phyloP scores from a whole-genome alignment of 2,329 filamentous ascomycete genomes.

The Fusarium sp. region DNA sequence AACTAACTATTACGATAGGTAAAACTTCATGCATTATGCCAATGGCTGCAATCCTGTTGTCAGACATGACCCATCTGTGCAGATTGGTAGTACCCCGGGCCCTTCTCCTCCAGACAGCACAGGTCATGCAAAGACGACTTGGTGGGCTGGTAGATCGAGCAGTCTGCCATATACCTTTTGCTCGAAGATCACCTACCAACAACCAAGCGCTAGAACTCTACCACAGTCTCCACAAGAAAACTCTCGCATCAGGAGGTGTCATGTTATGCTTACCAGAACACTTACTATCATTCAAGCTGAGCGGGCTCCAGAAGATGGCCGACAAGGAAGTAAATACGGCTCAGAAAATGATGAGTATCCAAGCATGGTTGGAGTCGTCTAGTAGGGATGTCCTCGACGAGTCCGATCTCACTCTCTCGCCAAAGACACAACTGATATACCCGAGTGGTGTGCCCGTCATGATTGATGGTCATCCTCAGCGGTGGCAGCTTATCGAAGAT shows the following conservation, averaged over 20 bases:
- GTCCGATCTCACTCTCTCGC: constrained; percentile 67
- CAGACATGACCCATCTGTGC: constrained; percentile 59
- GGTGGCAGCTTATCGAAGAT: constrained; percentile 62
- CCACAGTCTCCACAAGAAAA: constrained; percentile 53
- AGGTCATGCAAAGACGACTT: constrained; percentile 66
- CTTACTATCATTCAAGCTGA: constrained; percentile 73
- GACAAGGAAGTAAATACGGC: constrained; percentile 60
- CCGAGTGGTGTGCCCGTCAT: constrained; percentile 63
- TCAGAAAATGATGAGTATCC: constrained; percentile 62
- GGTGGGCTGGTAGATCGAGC: constrained; percentile 66
- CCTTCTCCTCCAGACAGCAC: constrained; percentile 68
- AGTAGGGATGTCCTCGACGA: constrained; percentile 76
- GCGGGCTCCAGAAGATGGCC: constrained; percentile 68
- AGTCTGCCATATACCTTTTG: constrained; percentile 69
- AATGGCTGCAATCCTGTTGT: constrained; percentile 61
- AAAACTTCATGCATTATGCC: constrained; percentile 71
- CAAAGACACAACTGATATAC: constrained; percentile 70
- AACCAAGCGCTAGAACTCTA: constrained; percentile 54
- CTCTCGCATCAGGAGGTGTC: constrained; percentile 60
- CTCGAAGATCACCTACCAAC: constrained; percentile 60
- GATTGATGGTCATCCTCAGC: constrained; percentile 66
- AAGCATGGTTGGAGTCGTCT: constrained; percentile 62
- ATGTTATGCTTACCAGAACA: constrained; percentile 74
- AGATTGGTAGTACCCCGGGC: constrained; percentile 70
- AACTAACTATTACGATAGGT: constrained; percentile 51